phyloP scores from a whole-genome alignment of 441 rosid species.

The Breynia disticha region DNA sequence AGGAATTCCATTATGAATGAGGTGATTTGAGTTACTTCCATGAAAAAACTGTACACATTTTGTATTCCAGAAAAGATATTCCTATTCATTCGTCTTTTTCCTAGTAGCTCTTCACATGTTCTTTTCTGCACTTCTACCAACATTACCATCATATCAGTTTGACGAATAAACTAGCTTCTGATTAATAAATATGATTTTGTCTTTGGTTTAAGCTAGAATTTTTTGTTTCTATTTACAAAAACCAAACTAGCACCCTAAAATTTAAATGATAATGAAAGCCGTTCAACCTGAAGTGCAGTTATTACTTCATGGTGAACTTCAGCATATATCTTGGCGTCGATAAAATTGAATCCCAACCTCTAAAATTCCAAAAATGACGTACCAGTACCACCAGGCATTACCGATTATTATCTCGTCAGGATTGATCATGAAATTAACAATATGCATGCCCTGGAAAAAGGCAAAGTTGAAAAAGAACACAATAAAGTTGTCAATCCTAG shows the following conservation, averaged over 20 bases:
- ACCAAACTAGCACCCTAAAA: background rate
- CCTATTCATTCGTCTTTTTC: background rate
- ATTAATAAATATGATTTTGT: background rate
- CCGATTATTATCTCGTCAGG: background rate
- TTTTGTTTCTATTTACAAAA: background rate
- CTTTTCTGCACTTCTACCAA: background rate
- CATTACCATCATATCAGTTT: background rate
- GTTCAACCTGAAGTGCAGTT: background rate
- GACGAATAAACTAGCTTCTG: background rate
- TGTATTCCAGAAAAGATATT: background rate
- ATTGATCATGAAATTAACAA: background rate
- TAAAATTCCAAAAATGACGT: no score
- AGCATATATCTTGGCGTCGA: background rate
- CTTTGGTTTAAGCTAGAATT: background rate
- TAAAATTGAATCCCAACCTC: no score
- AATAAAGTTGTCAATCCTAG: background rate
- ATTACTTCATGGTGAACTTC: background rate
- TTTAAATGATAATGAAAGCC: background rate
- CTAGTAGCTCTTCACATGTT: background rate
- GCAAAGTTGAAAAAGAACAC: background rate
- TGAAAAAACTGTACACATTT: background rate
- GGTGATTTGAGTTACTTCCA: background rate
- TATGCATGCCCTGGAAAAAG: conserved; percentile 1
- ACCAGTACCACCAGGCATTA: no score
- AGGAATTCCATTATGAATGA: background rate